Conservation (phyloP, 345 rosid species). For the Eucalyptus brandiana region DNA sequence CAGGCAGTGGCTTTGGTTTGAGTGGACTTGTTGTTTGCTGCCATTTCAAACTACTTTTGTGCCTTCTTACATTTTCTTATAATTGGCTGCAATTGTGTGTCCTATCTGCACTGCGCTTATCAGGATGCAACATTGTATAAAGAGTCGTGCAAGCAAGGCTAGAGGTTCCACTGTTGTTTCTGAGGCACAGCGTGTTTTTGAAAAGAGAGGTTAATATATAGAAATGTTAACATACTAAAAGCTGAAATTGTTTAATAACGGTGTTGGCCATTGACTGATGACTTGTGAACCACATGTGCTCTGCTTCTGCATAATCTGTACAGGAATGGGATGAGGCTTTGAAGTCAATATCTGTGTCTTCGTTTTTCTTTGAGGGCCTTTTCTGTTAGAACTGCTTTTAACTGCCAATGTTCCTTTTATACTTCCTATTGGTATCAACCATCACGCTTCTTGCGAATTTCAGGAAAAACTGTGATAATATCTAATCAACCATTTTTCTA, state of each 20-base stretch:
- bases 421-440: neutral
- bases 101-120: neutral
- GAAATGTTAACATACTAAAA: neutral
- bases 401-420: neutral
- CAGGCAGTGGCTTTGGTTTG: neutral
- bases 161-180: neutral
- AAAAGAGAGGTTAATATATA: neutral
- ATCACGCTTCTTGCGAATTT: neutral
- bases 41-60: neutral
- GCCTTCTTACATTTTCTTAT: neutral
- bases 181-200: neutral
- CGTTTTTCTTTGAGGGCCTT: neutral
- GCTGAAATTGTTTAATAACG: neutral
- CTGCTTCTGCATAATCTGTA: neutral
- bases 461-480: constrained; percentile 80
- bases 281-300: neutral
- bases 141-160: neutral
- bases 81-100: neutral
- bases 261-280: neutral
- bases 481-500: constrained; percentile 94
- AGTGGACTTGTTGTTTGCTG: neutral
- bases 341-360: neutral
- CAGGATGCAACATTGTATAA: neutral
- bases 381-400: neutral
- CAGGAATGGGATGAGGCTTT: neutral